Evolutionary conservation across 768 basidiomycete species (phyloP).

Genomic region (Leccinellum albellum): DNA sequence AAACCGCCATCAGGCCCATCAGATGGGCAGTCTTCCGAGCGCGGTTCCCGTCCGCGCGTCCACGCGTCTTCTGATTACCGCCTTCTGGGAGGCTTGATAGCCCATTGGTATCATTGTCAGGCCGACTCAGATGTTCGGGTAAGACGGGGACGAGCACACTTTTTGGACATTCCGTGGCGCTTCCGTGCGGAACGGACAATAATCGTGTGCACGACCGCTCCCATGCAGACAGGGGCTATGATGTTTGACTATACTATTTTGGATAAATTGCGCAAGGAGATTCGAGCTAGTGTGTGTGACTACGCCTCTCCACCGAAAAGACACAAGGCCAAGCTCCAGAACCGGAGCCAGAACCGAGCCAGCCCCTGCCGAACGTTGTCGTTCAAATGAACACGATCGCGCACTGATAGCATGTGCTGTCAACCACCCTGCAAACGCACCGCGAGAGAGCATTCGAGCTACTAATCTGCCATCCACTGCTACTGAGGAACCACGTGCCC

Average conservation of each 20-base stretch:
- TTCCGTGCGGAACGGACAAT: not conserved
- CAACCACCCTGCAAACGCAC: constrained; percentile 83
- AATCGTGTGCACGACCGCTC: not conserved
- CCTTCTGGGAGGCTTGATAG: not conserved
- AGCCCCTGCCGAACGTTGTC: constrained; percentile 63
- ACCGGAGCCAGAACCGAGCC: too few species aligned
- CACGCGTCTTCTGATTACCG: not conserved
- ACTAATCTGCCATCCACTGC: constrained; percentile 46
- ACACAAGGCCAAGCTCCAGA: constrained; percentile 67
- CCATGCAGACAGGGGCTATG: constrained; percentile 9
- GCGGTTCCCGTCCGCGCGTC: not conserved
- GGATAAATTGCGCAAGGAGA: not conserved
- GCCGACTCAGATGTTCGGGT: too few species aligned
- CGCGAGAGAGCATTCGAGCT: constrained; percentile 77
- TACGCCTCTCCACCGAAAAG: constrained; percentile 84
- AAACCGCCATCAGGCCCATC: not conserved
- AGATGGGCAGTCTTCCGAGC: not conserved
- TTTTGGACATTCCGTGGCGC: not conserved
- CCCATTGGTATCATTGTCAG: not conserved
- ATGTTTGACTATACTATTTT: constrained; percentile 1
- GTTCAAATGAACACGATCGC: constrained; percentile 91
- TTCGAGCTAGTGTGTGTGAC: constrained; percentile 45
- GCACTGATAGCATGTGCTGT: constrained; percentile 79
- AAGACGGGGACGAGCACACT: not conserved
- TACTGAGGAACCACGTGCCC: constrained; percentile 63